Evolutionary conservation across 768 basidiomycete genomes (phyloP).

Genomic region (Leccinum olivaceopallidum): DNA sequence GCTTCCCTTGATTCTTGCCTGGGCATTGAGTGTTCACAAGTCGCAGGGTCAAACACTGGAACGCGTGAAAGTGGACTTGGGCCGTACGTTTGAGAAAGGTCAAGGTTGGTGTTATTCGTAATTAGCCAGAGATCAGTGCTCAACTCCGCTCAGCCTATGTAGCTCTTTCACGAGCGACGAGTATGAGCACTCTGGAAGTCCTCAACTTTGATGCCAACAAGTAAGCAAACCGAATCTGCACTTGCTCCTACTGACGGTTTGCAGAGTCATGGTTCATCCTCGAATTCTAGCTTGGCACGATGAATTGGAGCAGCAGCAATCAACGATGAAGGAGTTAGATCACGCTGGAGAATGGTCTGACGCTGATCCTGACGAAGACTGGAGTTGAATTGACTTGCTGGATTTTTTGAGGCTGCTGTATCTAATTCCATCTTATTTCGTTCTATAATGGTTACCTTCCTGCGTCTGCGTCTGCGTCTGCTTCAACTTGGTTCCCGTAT

Average conservation of each 20-base stretch:
- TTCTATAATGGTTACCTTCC: neutral
- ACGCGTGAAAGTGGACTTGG: constrained; percentile 78
- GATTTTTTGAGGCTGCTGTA: neutral
- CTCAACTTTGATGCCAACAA: constrained; percentile 60
- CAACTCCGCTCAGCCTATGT: constrained; percentile 53
- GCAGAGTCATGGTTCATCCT: constrained; percentile 64
- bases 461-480: too few species aligned
- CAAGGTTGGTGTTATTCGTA: constrained; percentile 49
- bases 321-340: constrained; percentile 10
- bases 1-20: constrained; percentile 71
- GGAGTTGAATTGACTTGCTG: constrained; percentile 7
- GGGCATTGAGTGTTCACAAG: constrained; percentile 89
- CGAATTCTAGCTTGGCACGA: constrained; percentile 61
- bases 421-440: neutral
- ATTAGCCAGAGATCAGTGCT: neutral
- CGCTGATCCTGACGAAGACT: constrained; percentile 41
- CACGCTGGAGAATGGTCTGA: constrained; percentile 21
- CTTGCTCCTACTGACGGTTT: neutral
- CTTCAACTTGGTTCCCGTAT: too few species aligned
- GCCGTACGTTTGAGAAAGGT: constrained; percentile 75
- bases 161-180: constrained; percentile 71
- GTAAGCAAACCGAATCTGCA: constrained; percentile 35
- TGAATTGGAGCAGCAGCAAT: constrained; percentile 24
- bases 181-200: constrained; percentile 64
- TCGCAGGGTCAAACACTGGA: constrained; percentile 89